These are phyloP conservation scores for Leptographium procerum DNA, from an alignment of 2,329 filamentous ascomycete species.

Conservation along the genomic window DNA sequence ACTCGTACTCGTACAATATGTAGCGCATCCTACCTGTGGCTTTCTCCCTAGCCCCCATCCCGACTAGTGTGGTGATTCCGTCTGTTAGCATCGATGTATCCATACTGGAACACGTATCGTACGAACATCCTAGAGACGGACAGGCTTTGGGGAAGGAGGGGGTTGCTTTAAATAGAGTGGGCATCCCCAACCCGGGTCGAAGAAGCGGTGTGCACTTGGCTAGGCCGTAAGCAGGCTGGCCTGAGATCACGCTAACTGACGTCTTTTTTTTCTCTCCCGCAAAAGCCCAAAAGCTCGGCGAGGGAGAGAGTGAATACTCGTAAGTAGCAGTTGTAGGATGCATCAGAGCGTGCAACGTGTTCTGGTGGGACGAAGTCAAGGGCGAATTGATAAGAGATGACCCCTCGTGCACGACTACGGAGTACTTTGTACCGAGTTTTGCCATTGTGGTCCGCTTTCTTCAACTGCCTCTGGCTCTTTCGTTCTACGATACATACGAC, in stretches of 20 bases:
- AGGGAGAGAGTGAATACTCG: not conserved
- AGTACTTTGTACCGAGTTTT: not conserved
- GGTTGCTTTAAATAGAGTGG: conserved; percentile 8
- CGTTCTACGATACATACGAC: too few species aligned
- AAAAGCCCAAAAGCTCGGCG: not conserved
- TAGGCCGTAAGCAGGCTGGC: conserved; percentile 9
- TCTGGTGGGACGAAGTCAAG: not conserved
- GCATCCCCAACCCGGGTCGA: not conserved
- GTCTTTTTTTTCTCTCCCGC: not conserved
- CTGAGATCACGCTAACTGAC: conserved; percentile 8
- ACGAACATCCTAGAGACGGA: not conserved
- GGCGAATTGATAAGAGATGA: not conserved
- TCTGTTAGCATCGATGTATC: conserved; percentile 4
- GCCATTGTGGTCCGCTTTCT: not conserved
- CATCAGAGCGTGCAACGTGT: not conserved
- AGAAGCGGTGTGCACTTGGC: conserved; percentile 11
- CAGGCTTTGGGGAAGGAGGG: not conserved
- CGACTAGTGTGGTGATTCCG: not conserved
- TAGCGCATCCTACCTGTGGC: not conserved
- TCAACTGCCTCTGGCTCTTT: not conserved
- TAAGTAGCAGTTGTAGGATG: too few species aligned
- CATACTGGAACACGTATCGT: not conserved
- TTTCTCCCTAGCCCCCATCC: not conserved
- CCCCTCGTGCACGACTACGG: too few species aligned
- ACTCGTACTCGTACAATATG: not conserved